phyloP scores from a whole-genome alignment of 352 stramenopile species.

The Pythium volutum region DNA sequence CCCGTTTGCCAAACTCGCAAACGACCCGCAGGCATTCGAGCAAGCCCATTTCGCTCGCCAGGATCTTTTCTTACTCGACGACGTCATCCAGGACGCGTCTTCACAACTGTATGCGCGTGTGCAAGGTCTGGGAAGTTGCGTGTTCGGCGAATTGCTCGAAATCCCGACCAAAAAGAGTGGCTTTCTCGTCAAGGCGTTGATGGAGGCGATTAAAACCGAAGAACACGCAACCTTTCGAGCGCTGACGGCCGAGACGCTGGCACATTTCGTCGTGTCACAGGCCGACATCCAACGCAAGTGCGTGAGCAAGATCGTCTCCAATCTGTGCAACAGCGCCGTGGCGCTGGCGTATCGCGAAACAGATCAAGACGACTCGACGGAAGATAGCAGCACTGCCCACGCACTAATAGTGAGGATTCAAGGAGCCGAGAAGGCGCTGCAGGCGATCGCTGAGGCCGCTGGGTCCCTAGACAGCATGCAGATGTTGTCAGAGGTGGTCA shows the following conservation, averaged over 20 bases:
- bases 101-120: constrained; percentile 47
- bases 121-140: constrained; percentile 60
- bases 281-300: constrained; percentile 57
- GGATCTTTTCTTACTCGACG: constrained; percentile 78
- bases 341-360: constrained; percentile 33
- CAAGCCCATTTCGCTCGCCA: constrained; percentile 74
- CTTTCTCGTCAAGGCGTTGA: constrained; percentile 76
- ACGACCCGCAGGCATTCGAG: constrained; percentile 42
- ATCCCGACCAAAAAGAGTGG: constrained; percentile 68
- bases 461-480: constrained; percentile 35
- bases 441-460: constrained; percentile 35
- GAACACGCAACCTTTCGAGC: constrained; percentile 37
- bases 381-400: neutral
- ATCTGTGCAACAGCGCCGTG: constrained; percentile 65
- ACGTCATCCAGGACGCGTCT: constrained; percentile 58
- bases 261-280: constrained; percentile 55
- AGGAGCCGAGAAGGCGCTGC: constrained; percentile 43
- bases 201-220: constrained; percentile 77
- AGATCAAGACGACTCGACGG: constrained; percentile 27
- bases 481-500: constrained; percentile 35
- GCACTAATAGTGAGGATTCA: constrained; percentile 29
- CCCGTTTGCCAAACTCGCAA: constrained; percentile 44
- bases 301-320: constrained; percentile 73
- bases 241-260: constrained; percentile 49
- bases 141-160: constrained; percentile 48